Percentiles rank a stretch among this genome's conserved stretches.
These are phyloP conservation scores for Phytophthora crassamura DNA, from an alignment of 352 stramenopile genomes.

Conservation along the genomic window DNA sequence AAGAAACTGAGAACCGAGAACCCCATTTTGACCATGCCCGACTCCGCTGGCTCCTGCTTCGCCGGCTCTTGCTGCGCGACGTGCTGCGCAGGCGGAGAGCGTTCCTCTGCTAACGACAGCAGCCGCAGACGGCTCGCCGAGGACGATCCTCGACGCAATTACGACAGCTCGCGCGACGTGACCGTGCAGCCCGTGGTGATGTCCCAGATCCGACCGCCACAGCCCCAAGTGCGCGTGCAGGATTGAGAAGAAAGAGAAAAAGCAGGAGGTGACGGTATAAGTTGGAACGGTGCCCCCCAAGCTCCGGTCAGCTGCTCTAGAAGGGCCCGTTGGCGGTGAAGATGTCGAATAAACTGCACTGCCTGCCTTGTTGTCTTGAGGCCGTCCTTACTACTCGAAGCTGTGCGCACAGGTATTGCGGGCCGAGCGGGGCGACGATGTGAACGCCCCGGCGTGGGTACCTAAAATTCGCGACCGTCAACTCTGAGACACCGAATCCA, in stretches of 20 bases:
- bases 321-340: too few relatives aligned
- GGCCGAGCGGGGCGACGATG: too few relatives aligned
- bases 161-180: constrained; percentile 32
- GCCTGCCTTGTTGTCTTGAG: background rate
- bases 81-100: constrained; percentile 15
- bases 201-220: constrained; percentile 33
- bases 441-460: constrained; percentile 2
- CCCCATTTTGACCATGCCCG: constrained; percentile 12
- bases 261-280: background rate
- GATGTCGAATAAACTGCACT: constrained; percentile 24
- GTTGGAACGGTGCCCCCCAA: too few relatives aligned
- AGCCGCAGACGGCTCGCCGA: constrained; percentile 27
- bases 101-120: constrained; percentile 15
- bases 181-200: constrained; percentile 39
- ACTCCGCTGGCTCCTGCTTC: constrained; percentile 28
- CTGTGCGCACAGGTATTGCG: background rate
- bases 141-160: constrained; percentile 30
- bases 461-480: constrained; percentile 12
- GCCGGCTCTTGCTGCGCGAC: constrained; percentile 25
- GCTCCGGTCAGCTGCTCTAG: too few relatives aligned
- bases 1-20: constrained; percentile 27
- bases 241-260: constrained; percentile 4
- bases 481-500: constrained; percentile 20
- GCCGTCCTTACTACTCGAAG: background rate
- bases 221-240: constrained; percentile 20